These are phyloP conservation scores for Ampelomyces quisqualis DNA, from an alignment of 2,329 filamentous ascomycete species.

Conservation along the genomic window DNA sequence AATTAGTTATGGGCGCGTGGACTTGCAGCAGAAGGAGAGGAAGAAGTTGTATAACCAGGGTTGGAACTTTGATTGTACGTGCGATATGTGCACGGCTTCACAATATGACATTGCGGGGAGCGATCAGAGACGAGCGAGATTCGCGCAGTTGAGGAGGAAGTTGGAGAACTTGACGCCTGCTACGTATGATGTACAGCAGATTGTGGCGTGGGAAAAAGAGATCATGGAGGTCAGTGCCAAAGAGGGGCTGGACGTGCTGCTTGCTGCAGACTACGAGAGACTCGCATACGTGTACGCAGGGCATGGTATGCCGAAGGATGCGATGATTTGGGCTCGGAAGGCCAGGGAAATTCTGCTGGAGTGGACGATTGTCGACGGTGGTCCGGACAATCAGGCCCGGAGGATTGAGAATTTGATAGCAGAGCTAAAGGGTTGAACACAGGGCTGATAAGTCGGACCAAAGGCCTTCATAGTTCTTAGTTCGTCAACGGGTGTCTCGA, in stretches of 20 bases:
- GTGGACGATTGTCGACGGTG: slow-evolving; percentile 24
- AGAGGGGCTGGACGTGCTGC: slow-evolving; percentile 23
- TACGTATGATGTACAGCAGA: slow-evolving; percentile 23
- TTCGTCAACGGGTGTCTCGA: too few relatives aligned
- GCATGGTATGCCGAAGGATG: slow-evolving; percentile 15
- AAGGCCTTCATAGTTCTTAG: too few relatives aligned
- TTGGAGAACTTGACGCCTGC: slow-evolving; percentile 20
- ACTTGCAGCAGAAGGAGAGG: slow-evolving; percentile 19
- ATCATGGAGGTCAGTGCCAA: slow-evolving; percentile 21
- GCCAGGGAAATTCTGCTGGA: slow-evolving; percentile 20
- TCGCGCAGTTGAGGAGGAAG: slow-evolving; percentile 14
- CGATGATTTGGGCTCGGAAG: slow-evolving; percentile 20
- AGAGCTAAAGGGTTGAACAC: slow-evolving; percentile 14
- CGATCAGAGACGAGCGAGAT: slow-evolving; percentile 21
- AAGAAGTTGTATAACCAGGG: slow-evolving; percentile 21
- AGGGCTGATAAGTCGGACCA: background rate
- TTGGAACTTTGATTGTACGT: slow-evolving; percentile 29
- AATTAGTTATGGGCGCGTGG: slow-evolving; percentile 24
- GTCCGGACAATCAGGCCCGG: slow-evolving; percentile 12
- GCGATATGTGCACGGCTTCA: slow-evolving; percentile 22
- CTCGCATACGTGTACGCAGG: slow-evolving; percentile 30
- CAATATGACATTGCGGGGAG: slow-evolving; percentile 16
- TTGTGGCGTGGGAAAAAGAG: slow-evolving; percentile 28
- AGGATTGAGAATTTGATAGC: slow-evolving; percentile 20
- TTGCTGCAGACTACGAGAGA: slow-evolving; percentile 26